phyloP scores from a whole-genome alignment of 176 grass and related monocot species.

The Tillandsia leiboldiana region DNA sequence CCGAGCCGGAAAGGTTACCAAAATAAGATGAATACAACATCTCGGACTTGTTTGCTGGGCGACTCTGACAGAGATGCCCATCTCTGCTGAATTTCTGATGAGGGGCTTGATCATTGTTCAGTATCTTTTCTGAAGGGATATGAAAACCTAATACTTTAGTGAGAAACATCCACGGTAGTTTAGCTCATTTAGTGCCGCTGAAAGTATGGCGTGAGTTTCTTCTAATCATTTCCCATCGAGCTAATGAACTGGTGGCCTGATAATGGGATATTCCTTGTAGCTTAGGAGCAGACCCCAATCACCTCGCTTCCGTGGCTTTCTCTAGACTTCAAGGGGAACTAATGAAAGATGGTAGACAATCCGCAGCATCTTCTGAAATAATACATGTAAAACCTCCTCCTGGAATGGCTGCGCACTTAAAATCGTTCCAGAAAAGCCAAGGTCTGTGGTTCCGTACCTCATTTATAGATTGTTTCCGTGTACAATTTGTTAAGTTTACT shows the following conservation, averaged over 20 bases:
- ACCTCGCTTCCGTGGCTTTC: conserved; percentile 50
- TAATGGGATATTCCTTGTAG: conserved; percentile 24
- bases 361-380: conserved; percentile 30
- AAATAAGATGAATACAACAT: too few relatives aligned
- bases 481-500: background rate
- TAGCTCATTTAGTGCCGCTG: too few relatives aligned
- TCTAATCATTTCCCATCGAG: too few relatives aligned
- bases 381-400: conserved; percentile 41
- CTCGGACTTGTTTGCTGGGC: too few relatives aligned
- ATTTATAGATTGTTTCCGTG: background rate
- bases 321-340: conserved; percentile 59
- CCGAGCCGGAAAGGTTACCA: too few relatives aligned
- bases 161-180: too few relatives aligned
- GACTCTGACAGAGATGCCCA: too few relatives aligned
- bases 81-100: too few relatives aligned
- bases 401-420: conserved; percentile 39
- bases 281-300: conserved; percentile 61
- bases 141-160: too few relatives aligned
- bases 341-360: conserved; percentile 57
- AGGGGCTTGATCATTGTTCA: too few relatives aligned
- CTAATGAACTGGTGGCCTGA: background rate
- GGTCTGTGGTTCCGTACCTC: conserved; percentile 23
- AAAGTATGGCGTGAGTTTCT: too few relatives aligned
- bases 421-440: conserved; percentile 46
- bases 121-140: too few relatives aligned